Evolutionary conservation across 768 basidiomycete genomes (phyloP), one percentile per base, ranked within the genome.

Genomic region (Mrakia blollopis): DNA sequence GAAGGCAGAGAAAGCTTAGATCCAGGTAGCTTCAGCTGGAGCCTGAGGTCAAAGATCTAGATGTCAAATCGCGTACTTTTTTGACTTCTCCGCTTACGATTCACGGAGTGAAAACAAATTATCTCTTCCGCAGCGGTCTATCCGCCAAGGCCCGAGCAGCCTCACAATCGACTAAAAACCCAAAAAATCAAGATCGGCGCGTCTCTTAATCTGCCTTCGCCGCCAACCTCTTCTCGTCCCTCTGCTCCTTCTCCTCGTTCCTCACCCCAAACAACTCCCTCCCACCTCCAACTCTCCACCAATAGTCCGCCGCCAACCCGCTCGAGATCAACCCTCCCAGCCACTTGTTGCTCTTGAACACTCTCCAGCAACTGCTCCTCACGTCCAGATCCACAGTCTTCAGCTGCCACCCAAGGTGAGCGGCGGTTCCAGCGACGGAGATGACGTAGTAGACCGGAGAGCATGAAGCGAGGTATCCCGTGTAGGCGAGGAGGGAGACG

Each of bases 291-390:
- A 73, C 72, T 37, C 77, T 73, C 28, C 62, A 78, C 52, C 50
- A 61, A 35, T 93, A 94, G 83, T 97, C 94, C 21, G 84, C 87
- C 16, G 89, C 81, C 21, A 91, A 87, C 14, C 94, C 94, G 83
- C 89, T 87, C 92, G 91, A 94, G 18, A 96, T 85, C 89, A 90
- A 90, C 79, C 92, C 91, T 0, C 94, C 94, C 37, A 91, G 86
- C 90, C 91, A 93, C 0, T 93, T 93, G 83, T 93, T 96, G 1
- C 90, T 89, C 9, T 88, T 87, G 78, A 99, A 99, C 9, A 92
- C 92, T 78, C 87, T 87, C 94, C 94, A 97, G 82, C 94, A 97
- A 83, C 92, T 93, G 30, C 85, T 81, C 10, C 93, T 87, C 79
- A 82, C 84, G 70, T 95, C 86, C 78, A 94, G 93, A 80, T 97